Base-by-base conservation (phyloP, 306 rosid species). In the Gleditsia sinensis region DNA sequence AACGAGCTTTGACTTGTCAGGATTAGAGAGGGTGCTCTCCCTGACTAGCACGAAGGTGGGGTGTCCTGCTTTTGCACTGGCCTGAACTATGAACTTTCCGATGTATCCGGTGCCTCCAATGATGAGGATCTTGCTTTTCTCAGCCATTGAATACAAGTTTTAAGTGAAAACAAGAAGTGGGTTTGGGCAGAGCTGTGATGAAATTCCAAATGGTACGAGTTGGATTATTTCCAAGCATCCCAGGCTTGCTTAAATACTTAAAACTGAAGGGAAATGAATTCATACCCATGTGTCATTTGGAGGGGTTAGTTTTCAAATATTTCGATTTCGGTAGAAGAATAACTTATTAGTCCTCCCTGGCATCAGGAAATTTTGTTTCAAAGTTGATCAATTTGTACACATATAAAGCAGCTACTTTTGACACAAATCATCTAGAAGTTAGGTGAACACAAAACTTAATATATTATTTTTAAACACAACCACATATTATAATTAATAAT, bases 21-120 rank as follows among this genome's bases (percentile, higher is more conserved):
- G 87, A 64, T 82, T 76, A 12, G 72, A 75, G 19, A 33, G 43
- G 3, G 74, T 33, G 80, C 39, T 76, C 16, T 80, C 67, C 67
- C 85, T 83, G 4, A 77, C 75, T 43, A 86, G 62, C 0, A 68
- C 83, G 64, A 25, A 83, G 0, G 86, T 86, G 43, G 87, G 83
- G 50, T 80, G 83, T 3, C 83, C 83, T 6, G 74, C 85, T 51
- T 82, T 77, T 0, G 66, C 16, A 21, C 87, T 86, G 3, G 82
- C 87, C 81, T 76, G 62, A 0, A 80, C 79, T 32, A 86, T 53
- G 66, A 56, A 79, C 23, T 83, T 80, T 39, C 87, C 87, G 0
- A 77, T 70, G 32, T 81, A 59, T 27, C 87, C 85, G 0, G 87
- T 77, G 0, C 79, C 58, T 73, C 89, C 87, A 1, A 83, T 43